phyloP scores from a whole-genome alignment of 345 rosid species.

The Isatis tinctoria region DNA sequence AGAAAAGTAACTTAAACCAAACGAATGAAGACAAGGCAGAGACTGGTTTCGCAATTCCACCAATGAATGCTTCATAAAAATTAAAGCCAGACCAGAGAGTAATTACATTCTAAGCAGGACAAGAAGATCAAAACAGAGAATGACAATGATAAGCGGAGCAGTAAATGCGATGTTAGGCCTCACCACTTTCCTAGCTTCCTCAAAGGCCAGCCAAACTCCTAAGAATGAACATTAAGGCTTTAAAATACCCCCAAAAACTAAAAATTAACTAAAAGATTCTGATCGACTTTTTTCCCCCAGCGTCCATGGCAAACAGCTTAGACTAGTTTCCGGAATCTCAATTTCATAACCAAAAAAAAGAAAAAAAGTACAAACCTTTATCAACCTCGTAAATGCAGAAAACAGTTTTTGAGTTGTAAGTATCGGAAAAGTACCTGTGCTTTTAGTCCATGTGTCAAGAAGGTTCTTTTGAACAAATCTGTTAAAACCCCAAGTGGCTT shows the following conservation, averaged over 20 bases:
- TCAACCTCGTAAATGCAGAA: slow-evolving; percentile 28
- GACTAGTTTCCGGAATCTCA: neutral
- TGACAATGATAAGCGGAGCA: neutral
- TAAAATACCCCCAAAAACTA: neutral
- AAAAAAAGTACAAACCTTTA: neutral
- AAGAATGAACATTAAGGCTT: neutral
- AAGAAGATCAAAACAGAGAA: slow-evolving; percentile 4
- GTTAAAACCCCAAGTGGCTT: neutral
- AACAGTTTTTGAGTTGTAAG: neutral
- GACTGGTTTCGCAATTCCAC: neutral
- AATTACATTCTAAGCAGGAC: slow-evolving; percentile 5
- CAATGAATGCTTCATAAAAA: neutral
- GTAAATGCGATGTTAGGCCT: slow-evolving; percentile 24
- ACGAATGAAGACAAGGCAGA: neutral
- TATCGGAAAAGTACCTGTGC: slow-evolving; percentile 16
- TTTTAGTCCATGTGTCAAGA: slow-evolving; percentile 18
- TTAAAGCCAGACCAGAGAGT: neutral
- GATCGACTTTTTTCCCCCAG: neutral
- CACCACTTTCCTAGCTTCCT: slow-evolving; percentile 17
- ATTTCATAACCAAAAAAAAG: neutral
- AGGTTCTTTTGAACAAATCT: slow-evolving; percentile 18
- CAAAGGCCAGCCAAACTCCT: slow-evolving; percentile 5
- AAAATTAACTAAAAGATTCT: slow-evolving; percentile 3
- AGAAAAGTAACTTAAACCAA: neutral
- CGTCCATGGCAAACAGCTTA: neutral